These are phyloP conservation scores for Flaveria ramosissima DNA, from an alignment of 129 eudicot genomes.

Conservation along the genomic window DNA sequence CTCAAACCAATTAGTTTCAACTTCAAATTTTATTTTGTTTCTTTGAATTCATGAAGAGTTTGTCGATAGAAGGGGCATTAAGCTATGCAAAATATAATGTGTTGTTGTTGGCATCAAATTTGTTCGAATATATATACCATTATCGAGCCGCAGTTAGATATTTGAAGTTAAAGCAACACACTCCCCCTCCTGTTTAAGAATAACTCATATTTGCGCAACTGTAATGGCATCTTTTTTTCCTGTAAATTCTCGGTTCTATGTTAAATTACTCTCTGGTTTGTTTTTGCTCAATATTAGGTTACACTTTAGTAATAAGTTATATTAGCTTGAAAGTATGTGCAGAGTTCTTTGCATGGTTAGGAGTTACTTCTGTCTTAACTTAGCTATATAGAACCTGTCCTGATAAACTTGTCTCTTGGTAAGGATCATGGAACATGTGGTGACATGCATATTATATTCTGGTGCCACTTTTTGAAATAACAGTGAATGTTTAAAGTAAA, in stretches of 20 bases:
- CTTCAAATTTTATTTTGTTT: background rate
- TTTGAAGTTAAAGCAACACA: background rate
- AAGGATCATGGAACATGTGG: constrained; percentile 2
- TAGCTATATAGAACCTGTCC: background rate
- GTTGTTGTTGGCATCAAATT: background rate
- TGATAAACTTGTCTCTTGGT: constrained; percentile 2
- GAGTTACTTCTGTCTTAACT: background rate
- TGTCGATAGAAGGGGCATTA: too few relatives aligned
- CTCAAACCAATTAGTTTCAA: background rate
- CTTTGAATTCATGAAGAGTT: too few relatives aligned
- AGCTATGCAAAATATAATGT: background rate
- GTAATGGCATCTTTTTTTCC: background rate
- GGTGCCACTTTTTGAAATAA: constrained; percentile 4
- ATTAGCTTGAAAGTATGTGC: background rate
- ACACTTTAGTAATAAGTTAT: constrained; percentile 3
- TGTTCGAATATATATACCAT: background rate
- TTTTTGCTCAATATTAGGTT: background rate
- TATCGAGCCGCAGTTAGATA: background rate
- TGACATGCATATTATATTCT: background rate
- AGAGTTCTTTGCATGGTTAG: background rate
- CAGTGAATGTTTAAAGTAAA: background rate
- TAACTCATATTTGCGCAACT: background rate
- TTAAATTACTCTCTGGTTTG: background rate
- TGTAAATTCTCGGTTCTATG: background rate
- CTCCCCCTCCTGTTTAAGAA: background rate